Base-by-base conservation (phyloP, 768 basidiomycete genomes). In the Auriscalpium orientale region DNA sequence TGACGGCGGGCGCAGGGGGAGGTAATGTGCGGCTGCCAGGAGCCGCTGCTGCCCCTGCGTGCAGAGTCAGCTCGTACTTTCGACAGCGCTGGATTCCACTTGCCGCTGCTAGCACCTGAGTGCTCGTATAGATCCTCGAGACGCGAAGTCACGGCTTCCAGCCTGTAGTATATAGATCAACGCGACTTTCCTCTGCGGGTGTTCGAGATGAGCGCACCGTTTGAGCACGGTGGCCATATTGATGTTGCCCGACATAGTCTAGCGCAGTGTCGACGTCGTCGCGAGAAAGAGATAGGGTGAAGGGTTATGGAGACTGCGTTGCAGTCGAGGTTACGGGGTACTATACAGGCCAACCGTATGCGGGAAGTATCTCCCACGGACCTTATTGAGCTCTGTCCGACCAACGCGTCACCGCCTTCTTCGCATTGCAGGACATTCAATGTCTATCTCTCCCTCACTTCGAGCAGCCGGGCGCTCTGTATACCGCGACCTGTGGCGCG, bases 141-240 rank as follows among this genome's bases (percentile, higher is more conserved):
- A 36, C 97, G 83, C 46, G 89, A 91, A 7, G 92, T 94, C 9
- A 93, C 91, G 22, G 97, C 97, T 77, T 95, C 89, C 51, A 93
- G 81, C 61, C 94, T 94, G 56, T 12, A 46, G n/a, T 38, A 43
- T 35, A 45, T 36, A 20, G n/a, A 48, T 54, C 20, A 53, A 51
- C 44, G 46, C 33, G n/a, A 48, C 43, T 9, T 15, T 45, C 21
- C 34, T 46, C 49, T n/a, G 5, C 46, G 57, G 20, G 22, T 9
- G 13, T 16, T 13, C 20, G 8, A 22, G 20, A 33, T 28, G 20
- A 40, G 34, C 16, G 54, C 51, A 59, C 62, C 60, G 51, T 53
- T 62, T 62, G 40, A 62, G 35, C 18, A 62, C 59, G 18, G 61
- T 62, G 37, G 56, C 49, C 52, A 62, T 62, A 18, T 62, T 62